Conservation (phyloP, 164 flowering plant species). For the Chimonanthus salicifolius region DNA sequence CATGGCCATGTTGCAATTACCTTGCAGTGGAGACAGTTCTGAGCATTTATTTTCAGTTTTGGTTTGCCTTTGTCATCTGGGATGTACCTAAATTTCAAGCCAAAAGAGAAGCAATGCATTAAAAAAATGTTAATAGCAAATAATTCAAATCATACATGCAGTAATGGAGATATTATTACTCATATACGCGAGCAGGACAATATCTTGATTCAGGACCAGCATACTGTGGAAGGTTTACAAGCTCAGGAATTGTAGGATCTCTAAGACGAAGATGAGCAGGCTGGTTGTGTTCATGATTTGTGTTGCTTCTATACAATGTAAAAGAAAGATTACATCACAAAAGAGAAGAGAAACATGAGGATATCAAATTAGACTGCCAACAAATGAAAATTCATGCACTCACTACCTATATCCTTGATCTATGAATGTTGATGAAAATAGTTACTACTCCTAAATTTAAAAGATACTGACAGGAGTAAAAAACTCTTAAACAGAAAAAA, state of each 20-base stretch:
- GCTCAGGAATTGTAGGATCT: slow-evolving; percentile 68
- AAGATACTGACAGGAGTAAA: not conserved
- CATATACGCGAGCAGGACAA: slow-evolving; percentile 97
- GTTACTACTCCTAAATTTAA: not conserved
- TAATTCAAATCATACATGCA: slow-evolving; percentile 3
- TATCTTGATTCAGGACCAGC: slow-evolving; percentile 92
- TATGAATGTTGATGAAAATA: not conserved
- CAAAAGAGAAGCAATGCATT: not conserved
- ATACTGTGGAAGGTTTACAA: slow-evolving; percentile 67
- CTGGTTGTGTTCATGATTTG: slow-evolving; percentile 96
- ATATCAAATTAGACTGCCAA: not conserved
- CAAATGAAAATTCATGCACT: not conserved
- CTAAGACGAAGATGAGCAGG: slow-evolving; percentile 83
- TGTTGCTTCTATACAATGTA: slow-evolving; percentile 65
- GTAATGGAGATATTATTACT: slow-evolving; percentile 40
- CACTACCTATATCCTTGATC: not conserved
- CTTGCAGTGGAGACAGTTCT: slow-evolving; percentile 97
- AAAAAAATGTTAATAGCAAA: not conserved
- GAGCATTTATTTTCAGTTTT: slow-evolving; percentile 91
- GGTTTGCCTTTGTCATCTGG: slow-evolving; percentile 52
- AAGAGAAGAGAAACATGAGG: not conserved
- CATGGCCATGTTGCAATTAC: slow-evolving; percentile 22
- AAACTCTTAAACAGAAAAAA: not conserved
- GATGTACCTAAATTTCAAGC: slow-evolving; percentile 46
- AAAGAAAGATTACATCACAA: slow-evolving; percentile 2